Conservation (phyloP, 306 rosid genomes). For the Lotus japonicus region DNA sequence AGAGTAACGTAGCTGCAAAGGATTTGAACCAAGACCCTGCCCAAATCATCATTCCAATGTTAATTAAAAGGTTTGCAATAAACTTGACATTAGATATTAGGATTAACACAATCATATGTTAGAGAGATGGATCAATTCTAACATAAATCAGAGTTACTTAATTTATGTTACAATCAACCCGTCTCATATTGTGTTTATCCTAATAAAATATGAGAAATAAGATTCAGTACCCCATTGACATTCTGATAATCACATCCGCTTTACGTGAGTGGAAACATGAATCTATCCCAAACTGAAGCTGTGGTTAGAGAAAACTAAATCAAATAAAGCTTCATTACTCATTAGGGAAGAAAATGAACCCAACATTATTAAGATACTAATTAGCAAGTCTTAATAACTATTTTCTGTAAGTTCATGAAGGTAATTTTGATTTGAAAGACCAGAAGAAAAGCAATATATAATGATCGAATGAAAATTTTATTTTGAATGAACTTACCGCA, state of each 20-base stretch:
- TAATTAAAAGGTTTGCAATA: background rate
- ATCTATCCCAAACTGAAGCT: conserved; percentile 61
- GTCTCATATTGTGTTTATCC: too few relatives aligned
- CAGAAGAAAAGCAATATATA: background rate
- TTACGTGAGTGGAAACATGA: conserved; percentile 57
- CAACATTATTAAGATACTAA: too few relatives aligned
- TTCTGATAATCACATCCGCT: conserved; percentile 62
- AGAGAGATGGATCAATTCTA: too few relatives aligned
- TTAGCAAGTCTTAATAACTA: background rate
- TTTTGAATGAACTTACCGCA: conserved; percentile 37
- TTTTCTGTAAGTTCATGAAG: background rate
- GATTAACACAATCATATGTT: too few relatives aligned
- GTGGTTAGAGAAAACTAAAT: background rate
- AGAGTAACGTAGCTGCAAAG: conserved; percentile 91
- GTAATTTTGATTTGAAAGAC: background rate
- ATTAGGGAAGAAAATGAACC: background rate
- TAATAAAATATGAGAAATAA: too few relatives aligned
- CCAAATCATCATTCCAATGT: background rate
- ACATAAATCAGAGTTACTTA: too few relatives aligned
- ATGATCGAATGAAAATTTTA: background rate
- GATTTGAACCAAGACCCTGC: conserved; percentile 64
- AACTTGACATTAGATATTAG: too few relatives aligned
- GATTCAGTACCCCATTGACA: conserved; percentile 77
- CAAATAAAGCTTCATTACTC: too few relatives aligned
- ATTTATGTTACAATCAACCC: too few relatives aligned